Evolutionary conservation across 1,284 basidiomycete species (phyloP).

Genomic region (Microbotryomycetes sp.): DNA sequence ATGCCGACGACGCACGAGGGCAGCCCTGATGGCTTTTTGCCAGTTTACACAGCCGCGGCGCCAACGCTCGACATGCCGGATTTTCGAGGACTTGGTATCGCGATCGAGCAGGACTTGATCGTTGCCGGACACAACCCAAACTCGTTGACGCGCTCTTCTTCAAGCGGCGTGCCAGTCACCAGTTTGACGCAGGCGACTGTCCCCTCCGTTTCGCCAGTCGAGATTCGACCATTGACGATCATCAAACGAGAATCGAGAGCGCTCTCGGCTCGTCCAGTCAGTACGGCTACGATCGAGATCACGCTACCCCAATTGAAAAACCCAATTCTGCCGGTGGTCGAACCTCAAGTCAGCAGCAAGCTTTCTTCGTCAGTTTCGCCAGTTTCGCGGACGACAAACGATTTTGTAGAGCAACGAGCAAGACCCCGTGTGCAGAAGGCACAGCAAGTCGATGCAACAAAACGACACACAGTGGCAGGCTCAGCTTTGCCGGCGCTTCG

Average conservation of each 20-base stretch:
- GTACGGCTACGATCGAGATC: background rate
- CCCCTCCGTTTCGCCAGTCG: background rate
- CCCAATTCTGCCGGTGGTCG: background rate
- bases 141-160: background rate
- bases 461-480: background rate
- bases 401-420: background rate
- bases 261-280: background rate
- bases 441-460: background rate
- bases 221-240: background rate
- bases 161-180: too few relatives aligned
- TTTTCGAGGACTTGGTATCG: background rate
- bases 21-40: background rate
- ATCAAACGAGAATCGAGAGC: background rate
- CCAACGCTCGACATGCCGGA: background rate
- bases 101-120: background rate
- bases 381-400: too few relatives aligned
- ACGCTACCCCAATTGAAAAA: background rate
- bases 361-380: background rate
- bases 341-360: too few relatives aligned
- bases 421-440: background rate
- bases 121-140: background rate
- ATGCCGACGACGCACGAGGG: background rate
- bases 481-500: background rate
- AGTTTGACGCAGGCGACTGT: background rate
- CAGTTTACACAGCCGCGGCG: background rate